Conservation (phyloP, 495 filamentous ascomycete genomes). For the Xylaria longipes region DNA sequence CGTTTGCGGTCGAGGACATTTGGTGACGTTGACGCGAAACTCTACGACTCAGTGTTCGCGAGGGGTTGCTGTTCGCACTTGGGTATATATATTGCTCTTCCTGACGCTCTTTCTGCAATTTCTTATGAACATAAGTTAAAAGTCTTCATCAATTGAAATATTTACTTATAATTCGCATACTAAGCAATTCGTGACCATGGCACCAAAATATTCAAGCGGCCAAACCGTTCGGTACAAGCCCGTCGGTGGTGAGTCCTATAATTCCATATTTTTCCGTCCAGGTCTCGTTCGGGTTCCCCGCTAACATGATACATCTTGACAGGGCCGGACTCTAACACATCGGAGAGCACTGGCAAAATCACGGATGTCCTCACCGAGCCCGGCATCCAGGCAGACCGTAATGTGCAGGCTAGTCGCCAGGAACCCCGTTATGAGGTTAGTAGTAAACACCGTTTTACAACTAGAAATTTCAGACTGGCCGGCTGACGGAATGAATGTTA, state of each 20-base stretch:
- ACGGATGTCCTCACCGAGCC: slow-evolving; percentile 48
- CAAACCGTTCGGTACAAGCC: slow-evolving; percentile 51
- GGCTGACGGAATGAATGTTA: neutral
- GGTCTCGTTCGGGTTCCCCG: neutral
- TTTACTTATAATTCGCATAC: neutral
- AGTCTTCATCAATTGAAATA: neutral
- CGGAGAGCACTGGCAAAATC: slow-evolving; percentile 47
- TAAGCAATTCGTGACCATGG: slow-evolving; percentile 19
- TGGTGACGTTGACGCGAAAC: slow-evolving; percentile 23
- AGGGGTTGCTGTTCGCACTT: neutral
- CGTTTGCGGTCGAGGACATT: neutral
- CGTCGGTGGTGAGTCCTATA: slow-evolving; percentile 40
- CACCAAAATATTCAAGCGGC: slow-evolving; percentile 37
- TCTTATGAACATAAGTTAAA: neutral
- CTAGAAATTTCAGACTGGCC: neutral
- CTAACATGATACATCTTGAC: neutral
- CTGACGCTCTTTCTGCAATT: neutral
- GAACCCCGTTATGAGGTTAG: slow-evolving; percentile 51
- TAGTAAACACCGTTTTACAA: neutral
- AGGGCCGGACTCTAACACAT: slow-evolving; percentile 39
- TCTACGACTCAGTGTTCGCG: slow-evolving; percentile 9
- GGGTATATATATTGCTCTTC: slow-evolving; percentile 1
- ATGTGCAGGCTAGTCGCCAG: slow-evolving; percentile 47
- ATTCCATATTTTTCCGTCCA: neutral
- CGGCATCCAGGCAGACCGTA: slow-evolving; percentile 47